Base-by-base conservation (phyloP, 805 yeast species). In the Metschnikowia corniflorae region DNA sequence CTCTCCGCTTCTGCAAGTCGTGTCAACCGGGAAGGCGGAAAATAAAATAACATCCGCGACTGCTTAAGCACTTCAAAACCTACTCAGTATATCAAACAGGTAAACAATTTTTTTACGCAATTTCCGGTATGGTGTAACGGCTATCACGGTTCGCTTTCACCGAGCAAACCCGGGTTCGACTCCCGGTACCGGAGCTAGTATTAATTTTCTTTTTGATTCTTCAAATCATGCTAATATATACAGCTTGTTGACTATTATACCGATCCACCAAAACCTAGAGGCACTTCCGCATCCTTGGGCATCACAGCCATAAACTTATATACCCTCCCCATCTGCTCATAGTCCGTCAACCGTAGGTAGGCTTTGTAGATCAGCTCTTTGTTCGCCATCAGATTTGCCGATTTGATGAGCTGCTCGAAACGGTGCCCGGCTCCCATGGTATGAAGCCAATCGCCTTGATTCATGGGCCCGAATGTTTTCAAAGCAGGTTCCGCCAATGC, bases 171-270 rank as follows among this genome's bases (percentile, higher is more conserved):
- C 82, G 85, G 84, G 85, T 79, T 79, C 85, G 83, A 79, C 83
- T 78, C 85, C 85, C 85, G 82, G 86, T 71, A 77, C 77, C 83
- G 85, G 85, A 78, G 73, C n/a, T n/a, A n/a, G n/a, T n/a, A n/a
- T n/a, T n/a, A n/a, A n/a, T n/a, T n/a, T n/a, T 27, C 3, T 15
- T 27, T 16, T 27, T 14, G 10, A 7, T 4, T 12, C n/a, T 14
- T 24, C 24, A 21, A 21, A 21, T n/a, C n/a, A n/a, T n/a, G n/a
- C n/a, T n/a, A n/a, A n/a, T n/a, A n/a, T n/a, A n/a, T n/a, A n/a
- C n/a, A n/a, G n/a, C n/a, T n/a, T n/a, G n/a, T n/a, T n/a, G n/a
- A n/a, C n/a, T n/a, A n/a, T n/a, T n/a, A 21, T 21, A 21, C 12
- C 9, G n/a, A 10, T 21, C 47, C 49, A 7, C 52, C 76, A 54